A percentile compares a stretch with the other conserved stretches of the same genome.
These are phyloP conservation scores for Setaria italica DNA, from an alignment of 202 grass and related monocot species.

Conservation along the genomic window DNA sequence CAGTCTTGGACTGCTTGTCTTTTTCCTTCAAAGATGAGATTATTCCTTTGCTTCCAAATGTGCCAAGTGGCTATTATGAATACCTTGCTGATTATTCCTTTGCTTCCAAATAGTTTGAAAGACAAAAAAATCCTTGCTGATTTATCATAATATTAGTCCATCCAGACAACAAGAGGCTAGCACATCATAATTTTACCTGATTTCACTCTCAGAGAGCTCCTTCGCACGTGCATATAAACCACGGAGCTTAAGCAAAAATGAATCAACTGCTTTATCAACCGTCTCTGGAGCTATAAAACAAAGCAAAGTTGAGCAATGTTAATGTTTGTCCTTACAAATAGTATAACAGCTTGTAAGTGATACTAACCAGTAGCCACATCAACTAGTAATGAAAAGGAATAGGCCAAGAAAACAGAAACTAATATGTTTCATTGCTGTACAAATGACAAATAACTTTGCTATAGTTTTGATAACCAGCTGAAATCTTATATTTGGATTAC, in stretches of 20 bases:
- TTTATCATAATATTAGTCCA: not conserved
- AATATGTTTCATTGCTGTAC: not conserved
- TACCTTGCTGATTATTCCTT: no score
- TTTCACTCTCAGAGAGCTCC: conserved; percentile 84
- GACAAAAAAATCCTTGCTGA: not conserved
- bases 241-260: conserved; percentile 65
- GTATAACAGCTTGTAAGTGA: conserved; percentile 2
- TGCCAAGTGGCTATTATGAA: no score
- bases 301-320: conserved; percentile 37
- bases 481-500: not conserved
- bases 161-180: not conserved
- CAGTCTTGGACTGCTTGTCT: no score
- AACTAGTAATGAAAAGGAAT: conserved; percentile 14
- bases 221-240: conserved; percentile 71
- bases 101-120: not conserved
- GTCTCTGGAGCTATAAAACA: conserved; percentile 78
- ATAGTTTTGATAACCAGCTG: conserved; percentile 7
- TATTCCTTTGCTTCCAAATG: no score
- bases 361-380: not conserved
- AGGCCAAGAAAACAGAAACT: conserved; percentile 10
- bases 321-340: conserved; percentile 24
- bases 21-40: no score
- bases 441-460: conserved; percentile 14
- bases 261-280: conserved; percentile 74
- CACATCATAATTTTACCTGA: conserved; percentile 57